Percentiles rank a stretch among this genome's conserved stretches.
Evolutionary conservation across 192 early-diverging fungal genomes (phyloP).

Genomic region (Spinellus fusiger): DNA sequence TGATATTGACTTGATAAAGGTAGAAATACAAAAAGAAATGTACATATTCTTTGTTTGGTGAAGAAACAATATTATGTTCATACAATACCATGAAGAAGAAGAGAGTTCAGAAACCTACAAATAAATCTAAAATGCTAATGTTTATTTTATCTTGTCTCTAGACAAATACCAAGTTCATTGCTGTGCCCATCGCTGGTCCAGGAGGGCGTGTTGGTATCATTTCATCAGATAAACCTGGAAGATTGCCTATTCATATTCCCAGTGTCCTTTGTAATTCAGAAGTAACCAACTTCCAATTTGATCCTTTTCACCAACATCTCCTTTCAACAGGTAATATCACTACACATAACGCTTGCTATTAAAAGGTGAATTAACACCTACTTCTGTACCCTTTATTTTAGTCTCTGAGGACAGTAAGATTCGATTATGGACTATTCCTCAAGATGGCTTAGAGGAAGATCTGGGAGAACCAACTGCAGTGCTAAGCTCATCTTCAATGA

Average conservation of each 20-base stretch:
- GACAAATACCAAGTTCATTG: slow-evolving; percentile 56
- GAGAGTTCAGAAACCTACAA: not conserved
- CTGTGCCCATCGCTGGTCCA: slow-evolving; percentile 65
- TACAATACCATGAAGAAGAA: not conserved
- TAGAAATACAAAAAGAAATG: slow-evolving; percentile 15
- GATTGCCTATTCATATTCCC: slow-evolving; percentile 56
- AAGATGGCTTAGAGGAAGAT: slow-evolving; percentile 51
- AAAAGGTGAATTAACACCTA: not conserved
- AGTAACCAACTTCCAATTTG: slow-evolving; percentile 61
- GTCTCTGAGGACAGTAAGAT: slow-evolving; percentile 61
- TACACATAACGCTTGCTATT: not conserved
- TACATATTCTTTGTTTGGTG: not conserved
- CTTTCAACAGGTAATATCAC: slow-evolving; percentile 43
- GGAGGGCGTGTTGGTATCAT: slow-evolving; percentile 78
- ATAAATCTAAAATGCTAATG: not conserved
- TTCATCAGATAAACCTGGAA: slow-evolving; percentile 58
- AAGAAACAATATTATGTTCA: not conserved
- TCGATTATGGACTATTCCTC: slow-evolving; percentile 49
- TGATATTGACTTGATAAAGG: slow-evolving; percentile 55
- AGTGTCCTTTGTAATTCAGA: slow-evolving; percentile 53
- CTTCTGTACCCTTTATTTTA: not conserved
- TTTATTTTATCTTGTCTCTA: slow-evolving; percentile 26
- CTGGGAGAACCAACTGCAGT: slow-evolving; percentile 26
- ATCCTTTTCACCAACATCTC: slow-evolving; percentile 59
- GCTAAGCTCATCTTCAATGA: slow-evolving; percentile 35